Evolutionary conservation across 164 flowering plant species (phyloP), one percentile per base, ranked within the genome.

Genomic region (Dillenia suffruticosa): DNA sequence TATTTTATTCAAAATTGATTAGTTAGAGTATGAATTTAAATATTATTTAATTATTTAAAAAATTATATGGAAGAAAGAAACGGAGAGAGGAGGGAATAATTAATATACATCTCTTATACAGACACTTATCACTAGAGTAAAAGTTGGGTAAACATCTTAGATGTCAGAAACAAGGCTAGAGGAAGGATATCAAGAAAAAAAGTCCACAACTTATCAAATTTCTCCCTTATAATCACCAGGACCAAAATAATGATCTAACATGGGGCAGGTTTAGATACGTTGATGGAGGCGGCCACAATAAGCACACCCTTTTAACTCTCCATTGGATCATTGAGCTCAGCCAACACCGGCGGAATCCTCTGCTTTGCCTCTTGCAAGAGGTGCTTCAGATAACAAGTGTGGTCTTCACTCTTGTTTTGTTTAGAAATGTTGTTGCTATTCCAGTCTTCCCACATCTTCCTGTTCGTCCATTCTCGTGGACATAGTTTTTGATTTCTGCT

Each of bases 261-360:
- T 94, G 66, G 96, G 96, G 57, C 96, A 91, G 62, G 83, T 92
- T 12, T 77, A 71, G 63, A 89, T 89, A 44, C 96, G 82, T 61
- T 94, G 98, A 52, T 95, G 96, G 43, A 94, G 84, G 53, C 98
- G 97, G 76, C 98, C 97, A 84, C 97, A 94, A 46, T 82, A 91
- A 10, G 89, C 95, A 72, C 98, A 94, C 5, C 5, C 98, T 97
- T 65, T 89, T 91, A 5, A 87, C 88, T 89, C 46, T 91, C 98
- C 89, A 79, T 77, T 32, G 97, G 98, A 76, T 90, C 97, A 57
- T 81, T 77, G 0, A 90, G 85, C 70, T 90, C 97, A 2, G 92
- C 92, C 61, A 93, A 75, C n/a, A 93, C 97, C 5, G 97, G 97
- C 4, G 97, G 98, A 64, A 91, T 89, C 79, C 95, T 87, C 72